Percentiles rank a stretch among this genome's conserved stretches.
Evolutionary conservation across 1,139 yeast species (phyloP).

Genomic region (Hyphopichia burtonii): DNA sequence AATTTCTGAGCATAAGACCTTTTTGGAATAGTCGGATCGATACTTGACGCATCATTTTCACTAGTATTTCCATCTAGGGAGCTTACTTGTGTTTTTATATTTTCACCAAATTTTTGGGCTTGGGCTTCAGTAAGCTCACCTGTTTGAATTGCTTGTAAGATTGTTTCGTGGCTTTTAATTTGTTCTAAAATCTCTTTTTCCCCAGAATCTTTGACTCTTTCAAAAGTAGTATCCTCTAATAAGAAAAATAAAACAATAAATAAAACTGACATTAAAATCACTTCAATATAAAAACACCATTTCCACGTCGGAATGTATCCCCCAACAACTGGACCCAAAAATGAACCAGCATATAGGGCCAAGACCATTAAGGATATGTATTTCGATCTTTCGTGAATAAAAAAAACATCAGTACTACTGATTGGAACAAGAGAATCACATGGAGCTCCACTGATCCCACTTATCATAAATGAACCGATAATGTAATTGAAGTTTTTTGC

Average conservation of each 20-base stretch:
- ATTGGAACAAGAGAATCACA: slow-evolving; percentile 50
- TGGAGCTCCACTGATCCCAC: slow-evolving; percentile 50
- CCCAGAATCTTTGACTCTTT: slow-evolving; percentile 13
- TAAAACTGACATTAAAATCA: slow-evolving; percentile 48
- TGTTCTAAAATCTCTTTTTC: slow-evolving; percentile 12
- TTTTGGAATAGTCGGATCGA: slow-evolving; percentile 18
- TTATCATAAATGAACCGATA: slow-evolving; percentile 32
- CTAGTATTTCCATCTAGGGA: no score
- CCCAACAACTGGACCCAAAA: slow-evolving; percentile 45
- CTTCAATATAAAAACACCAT: slow-evolving; percentile 46
- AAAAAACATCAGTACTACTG: slow-evolving; percentile 47
- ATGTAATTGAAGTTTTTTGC: slow-evolving; percentile 25
- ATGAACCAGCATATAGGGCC: slow-evolving; percentile 44
- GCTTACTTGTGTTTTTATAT: no score
- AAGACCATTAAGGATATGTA: slow-evolving; percentile 11
- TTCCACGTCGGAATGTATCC: slow-evolving; percentile 41
- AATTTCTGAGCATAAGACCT: slow-evolving; percentile 37
- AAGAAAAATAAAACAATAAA: slow-evolving; percentile 39
- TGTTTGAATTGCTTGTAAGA: slow-evolving; percentile 7
- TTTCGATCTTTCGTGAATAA: slow-evolving; percentile 36
- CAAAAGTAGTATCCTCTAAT: slow-evolving; percentile 47
- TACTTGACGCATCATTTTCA: slow-evolving; percentile 12
- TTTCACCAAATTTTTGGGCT: slow-evolving; percentile 6
- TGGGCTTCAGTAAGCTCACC: slow-evolving; percentile 6
- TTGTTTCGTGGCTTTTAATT: slow-evolving; percentile 12